phyloP scores from a whole-genome alignment of 2,329 filamentous ascomycete species.

The Paecilomyces fulvus region DNA sequence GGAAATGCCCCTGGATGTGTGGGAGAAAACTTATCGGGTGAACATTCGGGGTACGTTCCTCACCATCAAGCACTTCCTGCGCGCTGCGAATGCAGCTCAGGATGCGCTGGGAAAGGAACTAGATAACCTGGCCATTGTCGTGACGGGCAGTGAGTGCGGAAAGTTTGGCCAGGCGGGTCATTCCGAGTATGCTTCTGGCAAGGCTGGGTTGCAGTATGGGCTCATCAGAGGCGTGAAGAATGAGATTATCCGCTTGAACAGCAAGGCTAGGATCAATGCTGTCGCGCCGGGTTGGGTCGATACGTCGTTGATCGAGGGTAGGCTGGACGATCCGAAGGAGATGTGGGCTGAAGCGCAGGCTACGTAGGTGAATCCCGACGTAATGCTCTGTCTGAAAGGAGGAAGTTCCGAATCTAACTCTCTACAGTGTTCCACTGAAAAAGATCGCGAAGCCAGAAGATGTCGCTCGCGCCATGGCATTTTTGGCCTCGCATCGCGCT shows the following conservation, averaged over 20 bases:
- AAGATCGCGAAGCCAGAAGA: constrained; percentile 43
- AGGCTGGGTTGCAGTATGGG: constrained; percentile 46
- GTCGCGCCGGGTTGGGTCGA: constrained; percentile 44
- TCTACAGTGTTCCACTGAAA: constrained; percentile 30
- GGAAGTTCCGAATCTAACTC: neutral
- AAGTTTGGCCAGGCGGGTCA: constrained; percentile 45
- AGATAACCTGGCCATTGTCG: constrained; percentile 44
- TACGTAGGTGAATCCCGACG: constrained; percentile 19
- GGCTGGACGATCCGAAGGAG: constrained; percentile 43
- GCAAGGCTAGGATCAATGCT: constrained; percentile 45
- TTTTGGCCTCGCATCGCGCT: constrained; percentile 43
- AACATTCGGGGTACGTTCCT: constrained; percentile 48
- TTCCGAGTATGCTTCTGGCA: constrained; percentile 44
- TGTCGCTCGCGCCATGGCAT: constrained; percentile 42
- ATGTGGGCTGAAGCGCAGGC: constrained; percentile 44
- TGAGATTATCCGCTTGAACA: constrained; percentile 45
- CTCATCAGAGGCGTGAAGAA: constrained; percentile 47
- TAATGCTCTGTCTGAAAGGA: neutral
- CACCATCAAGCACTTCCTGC: constrained; percentile 49
- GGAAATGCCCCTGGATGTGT: constrained; percentile 43
- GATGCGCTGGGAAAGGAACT: constrained; percentile 31
- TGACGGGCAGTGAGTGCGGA: constrained; percentile 46
- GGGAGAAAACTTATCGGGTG: constrained; percentile 44
- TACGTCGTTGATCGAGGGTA: constrained; percentile 40
- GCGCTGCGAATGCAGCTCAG: constrained; percentile 33